Conservation (phyloP, 83 land plant species). For the Thuja plicata region DNA sequence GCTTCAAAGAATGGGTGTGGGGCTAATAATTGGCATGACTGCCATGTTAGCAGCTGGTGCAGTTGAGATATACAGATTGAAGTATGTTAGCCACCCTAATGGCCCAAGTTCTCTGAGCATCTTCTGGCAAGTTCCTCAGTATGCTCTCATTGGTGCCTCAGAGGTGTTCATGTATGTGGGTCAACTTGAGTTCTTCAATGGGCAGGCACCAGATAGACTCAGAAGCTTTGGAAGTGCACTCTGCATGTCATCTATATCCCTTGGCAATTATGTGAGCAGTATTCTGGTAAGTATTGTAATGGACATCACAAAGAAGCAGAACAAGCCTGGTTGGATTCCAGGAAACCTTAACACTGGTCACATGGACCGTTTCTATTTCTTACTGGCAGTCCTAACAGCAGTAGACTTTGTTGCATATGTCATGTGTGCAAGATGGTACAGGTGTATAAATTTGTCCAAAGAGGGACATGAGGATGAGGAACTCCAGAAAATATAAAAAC, state of each 20-base stretch:
- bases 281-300: slow-evolving; percentile 63
- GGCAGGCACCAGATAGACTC: slow-evolving; percentile 77
- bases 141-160: slow-evolving; percentile 65
- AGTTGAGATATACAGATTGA: slow-evolving; percentile 61
- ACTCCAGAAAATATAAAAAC: background rate
- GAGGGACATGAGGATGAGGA: slow-evolving; percentile 19
- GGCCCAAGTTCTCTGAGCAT: slow-evolving; percentile 50
- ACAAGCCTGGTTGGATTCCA: slow-evolving; percentile 73
- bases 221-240: slow-evolving; percentile 78
- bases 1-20: slow-evolving; percentile 89
- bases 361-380: slow-evolving; percentile 80
- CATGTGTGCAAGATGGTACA: slow-evolving; percentile 50
- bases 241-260: slow-evolving; percentile 71
- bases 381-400: slow-evolving; percentile 47
- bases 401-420: slow-evolving; percentile 44
- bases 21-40: slow-evolving; percentile 59
- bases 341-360: slow-evolving; percentile 69
- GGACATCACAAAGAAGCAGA: slow-evolving; percentile 34
- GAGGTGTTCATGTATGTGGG: slow-evolving; percentile 92
- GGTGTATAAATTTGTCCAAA: slow-evolving; percentile 21
- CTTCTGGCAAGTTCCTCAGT: slow-evolving; percentile 90
- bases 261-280: slow-evolving; percentile 80
- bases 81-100: background rate
- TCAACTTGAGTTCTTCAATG: slow-evolving; percentile 89
- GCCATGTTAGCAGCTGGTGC: slow-evolving; percentile 77